These are phyloP conservation scores for Xylariaceae sp. DNA, from an alignment of 2,329 filamentous ascomycete genomes.

Conservation along the genomic window DNA sequence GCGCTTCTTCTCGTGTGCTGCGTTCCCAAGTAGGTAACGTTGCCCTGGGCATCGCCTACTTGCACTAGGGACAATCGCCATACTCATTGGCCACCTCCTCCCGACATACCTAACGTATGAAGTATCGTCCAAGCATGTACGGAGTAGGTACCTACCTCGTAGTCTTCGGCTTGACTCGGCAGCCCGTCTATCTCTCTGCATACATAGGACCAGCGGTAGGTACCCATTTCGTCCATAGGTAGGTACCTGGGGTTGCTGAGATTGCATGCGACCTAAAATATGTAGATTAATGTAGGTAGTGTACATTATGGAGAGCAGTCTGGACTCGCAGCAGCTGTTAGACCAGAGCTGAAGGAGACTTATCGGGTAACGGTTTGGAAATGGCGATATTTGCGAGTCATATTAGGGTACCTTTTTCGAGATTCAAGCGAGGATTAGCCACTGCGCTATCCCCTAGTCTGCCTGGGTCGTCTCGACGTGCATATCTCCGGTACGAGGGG, in stretches of 20 bases:
- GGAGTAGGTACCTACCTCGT: background rate
- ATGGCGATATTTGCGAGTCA: background rate
- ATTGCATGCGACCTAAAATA: background rate
- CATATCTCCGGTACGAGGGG: too few species aligned
- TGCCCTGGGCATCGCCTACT: background rate
- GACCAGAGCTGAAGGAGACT: background rate
- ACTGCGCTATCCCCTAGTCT: too few species aligned
- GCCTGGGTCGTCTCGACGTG: too few species aligned
- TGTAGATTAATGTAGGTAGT: background rate
- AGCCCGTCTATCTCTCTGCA: background rate
- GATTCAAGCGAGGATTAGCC: too few species aligned
- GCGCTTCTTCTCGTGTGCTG: background rate
- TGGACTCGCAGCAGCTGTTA: background rate
- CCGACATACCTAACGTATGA: background rate
- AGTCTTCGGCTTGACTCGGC: background rate
- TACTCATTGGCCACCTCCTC: too few species aligned
- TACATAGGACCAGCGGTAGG: background rate
- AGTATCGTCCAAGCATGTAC: background rate
- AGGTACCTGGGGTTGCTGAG: background rate
- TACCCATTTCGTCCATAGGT: background rate
- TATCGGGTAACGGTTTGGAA: background rate
- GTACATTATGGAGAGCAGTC: background rate
- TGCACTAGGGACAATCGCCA: too few species aligned
- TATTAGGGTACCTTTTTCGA: background rate
- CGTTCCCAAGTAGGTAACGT: background rate